A percentile compares a stretch with the other conserved stretches of the same genome.
Conservation (phyloP, 2,329 filamentous ascomycete genomes). For the Penicillium sp. region DNA sequence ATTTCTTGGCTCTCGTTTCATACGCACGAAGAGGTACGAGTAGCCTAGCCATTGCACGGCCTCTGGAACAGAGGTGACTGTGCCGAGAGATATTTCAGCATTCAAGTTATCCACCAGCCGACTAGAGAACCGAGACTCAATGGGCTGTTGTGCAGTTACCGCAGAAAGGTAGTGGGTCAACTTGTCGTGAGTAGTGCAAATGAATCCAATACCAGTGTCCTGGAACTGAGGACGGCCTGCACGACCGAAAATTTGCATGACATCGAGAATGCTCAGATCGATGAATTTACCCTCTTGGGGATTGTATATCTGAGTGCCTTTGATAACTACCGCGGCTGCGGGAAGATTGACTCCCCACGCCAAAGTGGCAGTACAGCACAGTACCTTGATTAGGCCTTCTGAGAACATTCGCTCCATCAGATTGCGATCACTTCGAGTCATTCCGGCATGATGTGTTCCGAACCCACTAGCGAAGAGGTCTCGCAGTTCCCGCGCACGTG, state of each 20-base stretch:
- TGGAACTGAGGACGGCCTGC: slow-evolving; percentile 97
- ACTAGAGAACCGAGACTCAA: slow-evolving; percentile 92
- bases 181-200: slow-evolving; percentile 94
- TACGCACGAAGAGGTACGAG: slow-evolving; percentile 94
- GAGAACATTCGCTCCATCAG: slow-evolving; percentile 90
- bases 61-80: slow-evolving; percentile 90
- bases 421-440: slow-evolving; percentile 91
- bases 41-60: slow-evolving; percentile 97
- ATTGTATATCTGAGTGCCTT: slow-evolving; percentile 96
- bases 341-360: slow-evolving; percentile 99
- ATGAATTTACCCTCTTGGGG: slow-evolving; percentile 95
- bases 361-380: slow-evolving; percentile 96
- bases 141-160: slow-evolving; percentile 92
- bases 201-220: slow-evolving; percentile 96
- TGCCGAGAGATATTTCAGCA: slow-evolving; percentile 88
- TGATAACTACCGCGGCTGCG: slow-evolving; percentile 94
- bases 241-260: slow-evolving; percentile 97
- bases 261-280: slow-evolving; percentile 92
- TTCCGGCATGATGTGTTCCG: slow-evolving; percentile 93
- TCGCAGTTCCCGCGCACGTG: slow-evolving; percentile 79
- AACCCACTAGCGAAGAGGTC: slow-evolving; percentile 88
- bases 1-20: slow-evolving; percentile 84
- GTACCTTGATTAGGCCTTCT: slow-evolving; percentile 90
- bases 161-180: slow-evolving; percentile 86
- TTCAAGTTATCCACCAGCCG: slow-evolving; percentile 97